Percentiles rank a stretch among this genome's conserved stretches.
Conservation (phyloP, 176 grass and related monocot genomes). For the Musa troglodytarum region DNA sequence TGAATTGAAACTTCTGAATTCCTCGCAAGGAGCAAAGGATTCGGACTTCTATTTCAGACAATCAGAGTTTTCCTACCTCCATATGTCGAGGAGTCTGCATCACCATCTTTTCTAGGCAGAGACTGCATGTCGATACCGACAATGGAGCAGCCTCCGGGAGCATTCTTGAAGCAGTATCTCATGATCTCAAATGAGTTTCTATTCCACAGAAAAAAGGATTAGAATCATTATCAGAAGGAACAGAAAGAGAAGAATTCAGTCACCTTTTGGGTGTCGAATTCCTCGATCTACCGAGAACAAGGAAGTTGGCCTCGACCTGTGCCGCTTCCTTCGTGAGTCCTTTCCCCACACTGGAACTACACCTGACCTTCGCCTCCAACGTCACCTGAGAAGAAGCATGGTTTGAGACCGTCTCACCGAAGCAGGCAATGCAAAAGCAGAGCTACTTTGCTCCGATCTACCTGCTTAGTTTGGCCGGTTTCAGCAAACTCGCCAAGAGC, state of each 20-base stretch:
- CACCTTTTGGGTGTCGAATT: conserved; percentile 40
- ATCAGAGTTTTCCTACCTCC: conserved; percentile 39
- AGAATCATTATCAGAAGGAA: neutral
- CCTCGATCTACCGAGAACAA: conserved; percentile 72
- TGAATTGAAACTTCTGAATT: neutral
- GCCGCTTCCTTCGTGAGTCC: conserved; percentile 64
- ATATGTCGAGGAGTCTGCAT: conserved; percentile 25
- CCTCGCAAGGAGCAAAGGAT: neutral
- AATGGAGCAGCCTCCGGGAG: conserved; percentile 64
- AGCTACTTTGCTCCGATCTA: conserved; percentile 6
- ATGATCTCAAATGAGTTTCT: conserved; percentile 66
- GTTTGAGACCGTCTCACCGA: neutral
- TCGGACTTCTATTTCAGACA: neutral
- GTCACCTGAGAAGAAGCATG: conserved; percentile 49
- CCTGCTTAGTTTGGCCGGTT: conserved; percentile 75
- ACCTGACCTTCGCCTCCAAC: conserved; percentile 84
- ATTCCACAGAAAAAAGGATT: neutral
- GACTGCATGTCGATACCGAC: conserved; percentile 47
- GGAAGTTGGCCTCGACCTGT: conserved; percentile 43
- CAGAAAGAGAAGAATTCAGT: neutral
- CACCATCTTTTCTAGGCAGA: conserved; percentile 17
- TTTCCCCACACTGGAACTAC: conserved; percentile 61
- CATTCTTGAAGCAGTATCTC: conserved; percentile 67
- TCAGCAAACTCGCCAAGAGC: conserved; percentile 75
- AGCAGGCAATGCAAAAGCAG: too few relatives aligned